Evolutionary conservation across 2,329 filamentous ascomycete genomes (phyloP).

Genomic region (Exophiala alcalophila): DNA sequence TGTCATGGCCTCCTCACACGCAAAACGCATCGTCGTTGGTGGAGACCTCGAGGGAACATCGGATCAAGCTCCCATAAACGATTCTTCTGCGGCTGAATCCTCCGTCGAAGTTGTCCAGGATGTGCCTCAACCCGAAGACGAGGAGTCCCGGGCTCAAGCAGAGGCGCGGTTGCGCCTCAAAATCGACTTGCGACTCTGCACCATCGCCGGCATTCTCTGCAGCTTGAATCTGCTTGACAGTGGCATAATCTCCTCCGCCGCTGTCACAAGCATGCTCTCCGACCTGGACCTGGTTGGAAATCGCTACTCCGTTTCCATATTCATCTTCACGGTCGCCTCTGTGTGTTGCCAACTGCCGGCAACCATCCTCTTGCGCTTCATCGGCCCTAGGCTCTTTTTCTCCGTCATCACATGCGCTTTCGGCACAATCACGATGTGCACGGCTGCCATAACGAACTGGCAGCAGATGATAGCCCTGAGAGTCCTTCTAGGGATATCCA

Average conservation of each 20-base stretch:
- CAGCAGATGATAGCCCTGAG: slow-evolving; percentile 66
- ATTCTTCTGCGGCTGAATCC: no score
- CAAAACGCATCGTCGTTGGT: no score
- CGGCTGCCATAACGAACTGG: slow-evolving; percentile 66
- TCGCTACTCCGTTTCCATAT: slow-evolving; percentile 67
- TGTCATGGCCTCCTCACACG: no score
- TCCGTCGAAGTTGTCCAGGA: slow-evolving; percentile 1
- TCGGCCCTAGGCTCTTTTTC: slow-evolving; percentile 65
- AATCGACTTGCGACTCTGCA: slow-evolving; percentile 66
- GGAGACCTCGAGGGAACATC: no score
- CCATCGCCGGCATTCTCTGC: slow-evolving; percentile 68
- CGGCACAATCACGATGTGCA: slow-evolving; percentile 64
- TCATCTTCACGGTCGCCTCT: slow-evolving; percentile 68
- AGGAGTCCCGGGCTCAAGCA: slow-evolving; percentile 5
- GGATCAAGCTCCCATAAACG: no score
- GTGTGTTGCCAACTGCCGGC: slow-evolving; percentile 67
- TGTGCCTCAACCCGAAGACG: neutral
- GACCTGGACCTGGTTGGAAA: slow-evolving; percentile 64
- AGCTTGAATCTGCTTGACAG: slow-evolving; percentile 67
- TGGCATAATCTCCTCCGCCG: slow-evolving; percentile 66
- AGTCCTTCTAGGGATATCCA: slow-evolving; percentile 63
- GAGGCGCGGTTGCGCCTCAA: slow-evolving; percentile 54
- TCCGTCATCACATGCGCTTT: slow-evolving; percentile 58
- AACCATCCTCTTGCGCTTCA: slow-evolving; percentile 62
- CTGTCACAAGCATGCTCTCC: slow-evolving; percentile 64